Percentiles rank a stretch among this genome's conserved stretches.
Conservation (phyloP, 257 asterid genomes). For the Nicotiana paniculata region DNA sequence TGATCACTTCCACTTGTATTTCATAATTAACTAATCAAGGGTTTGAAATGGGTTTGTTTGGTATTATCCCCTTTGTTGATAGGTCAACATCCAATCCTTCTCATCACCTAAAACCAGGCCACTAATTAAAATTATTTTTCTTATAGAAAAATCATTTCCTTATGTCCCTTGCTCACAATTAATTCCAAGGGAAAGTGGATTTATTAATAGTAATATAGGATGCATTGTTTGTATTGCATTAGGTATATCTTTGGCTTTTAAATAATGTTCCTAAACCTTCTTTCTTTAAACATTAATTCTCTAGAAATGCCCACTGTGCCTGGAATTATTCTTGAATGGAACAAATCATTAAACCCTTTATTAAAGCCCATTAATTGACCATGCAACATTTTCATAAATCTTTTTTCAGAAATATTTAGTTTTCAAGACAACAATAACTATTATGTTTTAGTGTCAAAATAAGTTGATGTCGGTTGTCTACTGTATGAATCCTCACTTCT, state of each 20-base stretch:
- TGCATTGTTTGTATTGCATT: conserved; percentile 13
- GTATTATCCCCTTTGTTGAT: conserved; percentile 40
- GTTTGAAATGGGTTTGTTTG: conserved; percentile 40
- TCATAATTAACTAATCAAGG: conserved; percentile 21
- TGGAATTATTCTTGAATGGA: not conserved
- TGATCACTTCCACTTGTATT: conserved; percentile 19
- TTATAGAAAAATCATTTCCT: conserved; percentile 4
- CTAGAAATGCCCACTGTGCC: not conserved
- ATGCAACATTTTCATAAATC: not conserved
- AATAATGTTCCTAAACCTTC: conserved; percentile 24
- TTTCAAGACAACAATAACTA: no score
- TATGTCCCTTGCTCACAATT: conserved; percentile 8
- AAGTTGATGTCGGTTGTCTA: no score
- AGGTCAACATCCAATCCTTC: conserved; percentile 45
- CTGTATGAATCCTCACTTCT: no score
- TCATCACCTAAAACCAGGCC: conserved; percentile 39
- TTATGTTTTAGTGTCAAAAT: no score
- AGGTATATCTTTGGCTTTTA: conserved; percentile 16
- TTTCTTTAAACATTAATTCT: conserved; percentile 14
- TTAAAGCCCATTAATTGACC: not conserved
- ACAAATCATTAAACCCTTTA: not conserved
- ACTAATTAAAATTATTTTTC: conserved; percentile 20
- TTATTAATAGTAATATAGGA: not conserved
- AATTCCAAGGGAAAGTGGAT: conserved; percentile 10
- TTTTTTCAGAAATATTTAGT: no score